phyloP scores from a whole-genome alignment of 805 yeast genomes.

The Candida tammaniensis region DNA sequence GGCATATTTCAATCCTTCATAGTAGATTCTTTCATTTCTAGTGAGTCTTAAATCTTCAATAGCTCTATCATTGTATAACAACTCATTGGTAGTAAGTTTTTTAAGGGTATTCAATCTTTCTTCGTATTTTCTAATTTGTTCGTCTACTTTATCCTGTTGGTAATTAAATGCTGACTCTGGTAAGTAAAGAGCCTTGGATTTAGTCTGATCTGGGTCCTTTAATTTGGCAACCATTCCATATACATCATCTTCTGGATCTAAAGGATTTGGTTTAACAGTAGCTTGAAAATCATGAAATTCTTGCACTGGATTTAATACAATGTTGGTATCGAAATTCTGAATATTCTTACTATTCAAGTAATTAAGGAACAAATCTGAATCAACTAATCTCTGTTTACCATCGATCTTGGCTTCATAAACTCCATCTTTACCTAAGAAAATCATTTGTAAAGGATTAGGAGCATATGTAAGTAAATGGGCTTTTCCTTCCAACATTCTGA shows the following conservation, averaged over 20 bases:
- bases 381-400: constrained; percentile 25
- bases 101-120: constrained; percentile 19
- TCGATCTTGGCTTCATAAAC: constrained; percentile 29
- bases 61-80: constrained; percentile 16
- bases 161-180: constrained; percentile 25
- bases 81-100: constrained; percentile 17
- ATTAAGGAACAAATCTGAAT: constrained; percentile 32
- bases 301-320: constrained; percentile 27
- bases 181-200: constrained; percentile 20
- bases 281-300: constrained; percentile 25
- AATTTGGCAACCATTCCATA: constrained; percentile 26
- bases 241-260: constrained; percentile 20
- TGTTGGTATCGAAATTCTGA: constrained; percentile 27
- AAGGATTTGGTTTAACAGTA: constrained; percentile 20
- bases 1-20: constrained; percentile 21
- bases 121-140: constrained; percentile 24
- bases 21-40: constrained; percentile 21
- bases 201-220: constrained; percentile 20
- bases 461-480: constrained; percentile 26
- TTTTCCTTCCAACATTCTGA: constrained; percentile 36
- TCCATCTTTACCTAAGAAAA: constrained; percentile 28
- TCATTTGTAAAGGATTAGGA: constrained; percentile 26
- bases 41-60: constrained; percentile 8
- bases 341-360: constrained; percentile 22
- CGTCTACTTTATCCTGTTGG: constrained; percentile 20